These are phyloP conservation scores for Amanita exitialis DNA, from an alignment of 768 basidiomycete genomes.

Conservation along the genomic window DNA sequence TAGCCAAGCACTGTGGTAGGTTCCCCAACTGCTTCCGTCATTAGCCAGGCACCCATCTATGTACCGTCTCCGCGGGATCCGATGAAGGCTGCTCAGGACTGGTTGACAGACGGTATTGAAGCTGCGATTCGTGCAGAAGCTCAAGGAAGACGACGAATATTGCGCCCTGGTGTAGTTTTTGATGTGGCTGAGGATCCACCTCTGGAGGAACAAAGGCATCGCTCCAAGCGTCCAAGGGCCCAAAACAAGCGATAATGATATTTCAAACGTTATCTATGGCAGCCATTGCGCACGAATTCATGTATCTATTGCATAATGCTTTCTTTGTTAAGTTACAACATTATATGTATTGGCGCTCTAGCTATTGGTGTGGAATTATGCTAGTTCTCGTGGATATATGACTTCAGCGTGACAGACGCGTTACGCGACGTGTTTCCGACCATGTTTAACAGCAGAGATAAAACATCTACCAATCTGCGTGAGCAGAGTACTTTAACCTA, in stretches of 20 bases:
- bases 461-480: constrained; percentile 14
- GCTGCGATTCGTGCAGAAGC: constrained; percentile 31
- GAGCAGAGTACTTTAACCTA: constrained; percentile 34
- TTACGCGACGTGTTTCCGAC: constrained; percentile 1
- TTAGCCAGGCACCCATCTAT: constrained; percentile 35
- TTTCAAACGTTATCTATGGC: background rate
- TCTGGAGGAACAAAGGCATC: constrained; percentile 26
- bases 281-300: background rate
- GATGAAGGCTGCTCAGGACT: constrained; percentile 51
- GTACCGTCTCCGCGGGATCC: constrained; percentile 62
- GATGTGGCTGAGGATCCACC: constrained; percentile 44
- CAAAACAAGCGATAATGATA: constrained; percentile 1
- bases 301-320: constrained; percentile 1
- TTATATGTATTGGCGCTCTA: background rate
- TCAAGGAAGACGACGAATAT: constrained; percentile 27
- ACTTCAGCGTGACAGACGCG: background rate
- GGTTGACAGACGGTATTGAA: constrained; percentile 54
- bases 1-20: constrained; percentile 67
- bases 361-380: background rate
- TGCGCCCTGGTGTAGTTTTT: constrained; percentile 58
- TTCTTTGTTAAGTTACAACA: background rate
- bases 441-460: constrained; percentile 29
- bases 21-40: constrained; percentile 62
- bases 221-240: constrained; percentile 12
- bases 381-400: no score